Conservation (phyloP, 306 rosid species). For the Dalbergia oliveri region DNA sequence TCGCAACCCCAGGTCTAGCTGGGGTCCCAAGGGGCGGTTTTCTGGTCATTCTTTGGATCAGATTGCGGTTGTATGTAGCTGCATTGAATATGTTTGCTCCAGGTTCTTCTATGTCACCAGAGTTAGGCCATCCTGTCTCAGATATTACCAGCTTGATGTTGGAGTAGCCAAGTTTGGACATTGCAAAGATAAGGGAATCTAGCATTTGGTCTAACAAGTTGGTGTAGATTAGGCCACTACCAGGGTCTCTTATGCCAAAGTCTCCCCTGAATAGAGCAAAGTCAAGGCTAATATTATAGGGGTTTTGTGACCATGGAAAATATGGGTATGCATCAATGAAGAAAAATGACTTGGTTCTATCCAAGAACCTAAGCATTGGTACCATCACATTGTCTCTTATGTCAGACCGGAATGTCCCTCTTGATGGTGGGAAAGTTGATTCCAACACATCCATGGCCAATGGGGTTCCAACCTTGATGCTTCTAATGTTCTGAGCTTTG, state of each 20-base stretch:
- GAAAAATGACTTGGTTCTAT: slow-evolving; percentile 73
- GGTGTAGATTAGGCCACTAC: slow-evolving; percentile 62
- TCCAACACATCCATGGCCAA: slow-evolving; percentile 77
- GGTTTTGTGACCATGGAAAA: slow-evolving; percentile 74
- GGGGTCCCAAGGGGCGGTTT: slow-evolving; percentile 77
- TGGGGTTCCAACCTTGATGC: slow-evolving; percentile 77
- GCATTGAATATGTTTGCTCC: slow-evolving; percentile 73
- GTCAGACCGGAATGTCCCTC: slow-evolving; percentile 56
- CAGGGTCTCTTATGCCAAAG: slow-evolving; percentile 49
- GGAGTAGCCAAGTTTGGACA: slow-evolving; percentile 75
- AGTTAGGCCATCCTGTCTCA: slow-evolving; percentile 87
- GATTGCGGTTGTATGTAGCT: slow-evolving; percentile 74
- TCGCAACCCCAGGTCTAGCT: slow-evolving; percentile 60
- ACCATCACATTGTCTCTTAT: slow-evolving; percentile 53
- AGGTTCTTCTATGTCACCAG: slow-evolving; percentile 55
- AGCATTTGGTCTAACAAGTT: slow-evolving; percentile 92
- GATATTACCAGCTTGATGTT: slow-evolving; percentile 63
- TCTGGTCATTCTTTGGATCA: slow-evolving; percentile 58
- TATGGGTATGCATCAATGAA: slow-evolving; percentile 81
- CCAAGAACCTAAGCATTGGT: slow-evolving; percentile 70
- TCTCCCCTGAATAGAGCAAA: slow-evolving; percentile 62
- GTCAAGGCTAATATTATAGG: slow-evolving; percentile 62
- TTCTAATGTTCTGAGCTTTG: slow-evolving; percentile 44
- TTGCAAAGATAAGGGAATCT: slow-evolving; percentile 75
- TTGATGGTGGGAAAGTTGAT: slow-evolving; percentile 75